A percentile compares a stretch with the other conserved stretches of the same genome.
phyloP scores from a whole-genome alignment of 257 asterid species.

The Salvia rosmarinus region DNA sequence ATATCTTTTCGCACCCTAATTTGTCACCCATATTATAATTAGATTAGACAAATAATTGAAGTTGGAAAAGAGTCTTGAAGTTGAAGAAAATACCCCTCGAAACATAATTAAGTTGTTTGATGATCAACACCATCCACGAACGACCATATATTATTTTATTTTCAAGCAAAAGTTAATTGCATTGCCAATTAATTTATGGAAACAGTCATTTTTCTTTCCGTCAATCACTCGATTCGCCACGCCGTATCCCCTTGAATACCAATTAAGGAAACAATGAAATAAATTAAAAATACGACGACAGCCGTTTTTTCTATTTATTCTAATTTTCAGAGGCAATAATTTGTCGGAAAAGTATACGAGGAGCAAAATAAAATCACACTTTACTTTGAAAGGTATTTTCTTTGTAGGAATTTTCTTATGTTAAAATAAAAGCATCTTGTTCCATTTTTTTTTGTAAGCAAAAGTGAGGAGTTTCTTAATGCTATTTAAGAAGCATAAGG shows the following conservation, averaged over 20 bases:
- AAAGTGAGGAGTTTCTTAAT: no score
- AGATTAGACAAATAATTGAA: background rate
- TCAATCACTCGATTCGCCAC: conserved; percentile 26
- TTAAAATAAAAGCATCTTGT: no score
- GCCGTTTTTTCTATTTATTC: background rate
- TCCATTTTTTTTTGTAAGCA: no score
- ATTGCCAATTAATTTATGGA: background rate
- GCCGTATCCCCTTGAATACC: background rate
- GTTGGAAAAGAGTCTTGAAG: conserved; percentile 28
- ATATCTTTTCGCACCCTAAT: background rate
- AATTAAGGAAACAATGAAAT: background rate
- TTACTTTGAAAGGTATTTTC: background rate
- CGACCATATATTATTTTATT: conserved; percentile 4
- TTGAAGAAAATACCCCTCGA: conserved; percentile 33
- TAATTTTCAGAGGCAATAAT: background rate
- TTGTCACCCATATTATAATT: no score
- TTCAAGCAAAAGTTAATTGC: background rate
- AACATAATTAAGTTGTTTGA: conserved; percentile 22
- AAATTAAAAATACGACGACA: no score
- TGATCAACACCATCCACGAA: conserved; percentile 14
- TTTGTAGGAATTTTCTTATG: no score
- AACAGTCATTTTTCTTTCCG: background rate
- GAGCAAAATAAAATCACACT: background rate
- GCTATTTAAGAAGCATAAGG: no score
- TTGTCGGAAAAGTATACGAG: background rate